A percentile compares a stretch with the other conserved stretches of the same genome.
Conservation (phyloP, 2,329 filamentous ascomycete genomes). For the Dryadomyces quercivorus region DNA sequence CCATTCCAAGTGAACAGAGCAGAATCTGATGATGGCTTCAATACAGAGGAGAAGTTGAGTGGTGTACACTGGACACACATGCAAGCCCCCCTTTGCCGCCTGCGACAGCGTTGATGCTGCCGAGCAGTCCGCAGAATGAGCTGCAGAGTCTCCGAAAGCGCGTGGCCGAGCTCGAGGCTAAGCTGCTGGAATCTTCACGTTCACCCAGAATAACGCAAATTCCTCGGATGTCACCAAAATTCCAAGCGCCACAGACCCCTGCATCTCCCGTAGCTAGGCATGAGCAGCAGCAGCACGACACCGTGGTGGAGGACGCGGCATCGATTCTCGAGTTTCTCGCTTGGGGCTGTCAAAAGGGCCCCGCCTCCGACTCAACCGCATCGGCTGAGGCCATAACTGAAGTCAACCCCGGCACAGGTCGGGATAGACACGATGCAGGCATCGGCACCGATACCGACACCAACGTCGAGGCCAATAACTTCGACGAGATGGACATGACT, state of each 20-base stretch:
- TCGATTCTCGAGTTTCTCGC: conserved; percentile 35
- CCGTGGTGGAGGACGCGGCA: conserved; percentile 25
- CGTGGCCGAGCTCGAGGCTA: conserved; percentile 13
- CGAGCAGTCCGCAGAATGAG: background rate
- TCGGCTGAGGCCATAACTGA: conserved; percentile 11
- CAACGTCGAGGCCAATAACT: background rate
- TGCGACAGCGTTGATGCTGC: background rate
- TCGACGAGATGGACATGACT: conserved; percentile 2
- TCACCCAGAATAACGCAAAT: too few species aligned
- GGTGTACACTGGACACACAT: conserved; percentile 1
- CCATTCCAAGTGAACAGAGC: background rate
- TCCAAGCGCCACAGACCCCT: too few species aligned
- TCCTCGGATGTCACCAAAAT: too few species aligned
- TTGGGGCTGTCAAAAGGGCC: conserved; percentile 33
- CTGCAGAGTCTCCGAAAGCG: background rate
- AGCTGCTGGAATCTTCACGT: background rate
- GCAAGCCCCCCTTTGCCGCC: background rate
- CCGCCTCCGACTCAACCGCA: conserved; percentile 12
- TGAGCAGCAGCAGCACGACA: conserved; percentile 9
- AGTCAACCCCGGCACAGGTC: background rate
- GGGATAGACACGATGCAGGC: too few species aligned
- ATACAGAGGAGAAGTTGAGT: conserved; percentile 8
- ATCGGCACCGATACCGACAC: too few species aligned
- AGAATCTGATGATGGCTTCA: too few species aligned
- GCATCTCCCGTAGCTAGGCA: too few species aligned